Percentiles rank a stretch among this genome's conserved stretches.
These are phyloP conservation scores for Peziza echinospora DNA, from an alignment of 495 filamentous ascomycete genomes.

Conservation along the genomic window DNA sequence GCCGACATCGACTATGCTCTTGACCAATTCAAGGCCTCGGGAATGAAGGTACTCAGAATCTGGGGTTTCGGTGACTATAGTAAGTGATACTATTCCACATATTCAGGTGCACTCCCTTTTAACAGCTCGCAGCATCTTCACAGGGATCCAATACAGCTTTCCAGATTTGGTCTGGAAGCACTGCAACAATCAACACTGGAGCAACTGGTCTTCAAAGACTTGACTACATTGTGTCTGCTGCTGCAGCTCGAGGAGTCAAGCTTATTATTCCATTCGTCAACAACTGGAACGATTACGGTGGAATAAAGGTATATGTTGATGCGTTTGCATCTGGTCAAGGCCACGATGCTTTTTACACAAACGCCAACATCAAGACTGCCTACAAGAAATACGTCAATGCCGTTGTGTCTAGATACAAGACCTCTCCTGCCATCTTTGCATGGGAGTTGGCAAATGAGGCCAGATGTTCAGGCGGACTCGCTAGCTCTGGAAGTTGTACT, in stretches of 20 bases:
- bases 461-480: slow-evolving; percentile 32
- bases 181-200: slow-evolving; percentile 27
- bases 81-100: neutral
- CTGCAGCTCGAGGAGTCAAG: slow-evolving; percentile 24
- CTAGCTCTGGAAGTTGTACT: slow-evolving; percentile 27
- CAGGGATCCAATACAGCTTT: slow-evolving; percentile 26
- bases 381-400: slow-evolving; percentile 43
- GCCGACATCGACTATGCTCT: slow-evolving; percentile 40
- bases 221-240: slow-evolving; percentile 26
- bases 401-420: slow-evolving; percentile 37
- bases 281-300: slow-evolving; percentile 33
- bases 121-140: slow-evolving; percentile 22
- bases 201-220: slow-evolving; percentile 29
- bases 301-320: slow-evolving; percentile 38
- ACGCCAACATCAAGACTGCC: slow-evolving; percentile 30
- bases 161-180: slow-evolving; percentile 25
- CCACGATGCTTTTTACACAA: slow-evolving; percentile 33
- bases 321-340: slow-evolving; percentile 26
- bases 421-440: slow-evolving; percentile 37
- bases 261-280: slow-evolving; percentile 24
- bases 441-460: slow-evolving; percentile 59
- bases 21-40: slow-evolving; percentile 28
- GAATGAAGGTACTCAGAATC: slow-evolving; percentile 40
- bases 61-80: slow-evolving; percentile 34
- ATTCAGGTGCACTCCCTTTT: no score